A percentile compares a stretch with the other conserved stretches of the same genome.
phyloP scores from a whole-genome alignment of 2,329 filamentous ascomycete genomes.

The Neonectria sp. region DNA sequence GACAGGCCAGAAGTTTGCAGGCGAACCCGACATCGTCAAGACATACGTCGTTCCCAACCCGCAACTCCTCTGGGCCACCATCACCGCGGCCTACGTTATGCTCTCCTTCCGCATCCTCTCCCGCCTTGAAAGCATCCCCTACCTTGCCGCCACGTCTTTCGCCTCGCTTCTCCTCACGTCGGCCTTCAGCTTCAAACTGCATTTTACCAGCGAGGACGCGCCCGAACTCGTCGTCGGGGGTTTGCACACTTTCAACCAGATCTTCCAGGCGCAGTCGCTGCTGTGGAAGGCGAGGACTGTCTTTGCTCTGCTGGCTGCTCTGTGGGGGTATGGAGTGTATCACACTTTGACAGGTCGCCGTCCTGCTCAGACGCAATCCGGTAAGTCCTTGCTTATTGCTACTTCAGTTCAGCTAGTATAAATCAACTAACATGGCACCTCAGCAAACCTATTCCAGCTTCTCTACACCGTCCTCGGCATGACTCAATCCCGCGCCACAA shows the following conservation, averaged over 20 bases:
- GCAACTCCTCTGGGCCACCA: slow-evolving; percentile 80
- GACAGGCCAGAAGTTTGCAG: slow-evolving; percentile 95
- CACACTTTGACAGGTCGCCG: slow-evolving; percentile 52
- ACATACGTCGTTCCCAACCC: slow-evolving; percentile 76
- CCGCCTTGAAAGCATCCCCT: slow-evolving; percentile 59
- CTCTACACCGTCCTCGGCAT: slow-evolving; percentile 84
- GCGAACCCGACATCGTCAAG: slow-evolving; percentile 89
- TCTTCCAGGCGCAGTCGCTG: slow-evolving; percentile 61
- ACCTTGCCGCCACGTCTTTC: slow-evolving; percentile 57
- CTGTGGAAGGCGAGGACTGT: slow-evolving; percentile 65
- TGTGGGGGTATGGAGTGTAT: slow-evolving; percentile 57
- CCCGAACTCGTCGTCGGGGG: slow-evolving; percentile 80
- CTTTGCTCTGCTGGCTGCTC: slow-evolving; percentile 62
- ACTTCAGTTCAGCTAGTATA: not conserved
- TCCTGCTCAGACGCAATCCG: slow-evolving; percentile 45
- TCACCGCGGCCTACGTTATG: slow-evolving; percentile 78
- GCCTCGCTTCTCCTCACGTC: slow-evolving; percentile 61
- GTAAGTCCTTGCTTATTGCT: slow-evolving; percentile 39
- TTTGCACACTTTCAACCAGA: slow-evolving; percentile 56
- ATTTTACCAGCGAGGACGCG: slow-evolving; percentile 89
- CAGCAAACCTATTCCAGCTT: slow-evolving; percentile 72
- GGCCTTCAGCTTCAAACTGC: slow-evolving; percentile 88
- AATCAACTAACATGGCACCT: slow-evolving; percentile 25
- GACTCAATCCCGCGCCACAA: slow-evolving; percentile 88
- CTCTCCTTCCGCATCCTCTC: slow-evolving; percentile 64